Evolutionary conservation across 2,329 filamentous ascomycete species (phyloP).

Genomic region (Eutypella sp.): DNA sequence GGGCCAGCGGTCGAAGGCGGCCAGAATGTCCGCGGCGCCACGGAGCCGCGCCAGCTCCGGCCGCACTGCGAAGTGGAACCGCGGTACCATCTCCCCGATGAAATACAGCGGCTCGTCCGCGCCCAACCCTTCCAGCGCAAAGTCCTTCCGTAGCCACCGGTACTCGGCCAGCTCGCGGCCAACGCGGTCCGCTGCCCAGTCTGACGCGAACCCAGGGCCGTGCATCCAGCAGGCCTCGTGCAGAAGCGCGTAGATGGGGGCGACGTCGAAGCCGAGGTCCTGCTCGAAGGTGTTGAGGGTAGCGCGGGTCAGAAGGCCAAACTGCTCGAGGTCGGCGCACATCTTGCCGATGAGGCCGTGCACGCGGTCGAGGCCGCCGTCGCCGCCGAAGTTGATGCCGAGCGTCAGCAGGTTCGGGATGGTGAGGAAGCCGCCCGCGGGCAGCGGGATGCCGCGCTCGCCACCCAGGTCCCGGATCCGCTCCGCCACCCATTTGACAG

Average conservation of each 20-base stretch:
- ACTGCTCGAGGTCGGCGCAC: constrained; percentile 67
- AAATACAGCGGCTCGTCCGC: constrained; percentile 61
- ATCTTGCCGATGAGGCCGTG: constrained; percentile 69
- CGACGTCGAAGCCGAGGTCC: constrained; percentile 65
- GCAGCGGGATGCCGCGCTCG: constrained; percentile 50
- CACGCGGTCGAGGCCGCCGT: constrained; percentile 71
- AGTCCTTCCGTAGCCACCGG: constrained; percentile 43
- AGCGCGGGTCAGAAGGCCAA: constrained; percentile 69
- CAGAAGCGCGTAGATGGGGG: constrained; percentile 77
- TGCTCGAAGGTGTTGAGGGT: constrained; percentile 66
- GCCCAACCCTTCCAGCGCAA: constrained; percentile 32
- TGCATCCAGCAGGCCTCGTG: constrained; percentile 88
- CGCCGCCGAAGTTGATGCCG: constrained; percentile 72
- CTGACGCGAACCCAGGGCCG: constrained; percentile 54
- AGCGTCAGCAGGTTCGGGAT: constrained; percentile 70
- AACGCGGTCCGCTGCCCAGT: constrained; percentile 71
- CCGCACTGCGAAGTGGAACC: constrained; percentile 78
- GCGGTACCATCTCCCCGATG: constrained; percentile 89
- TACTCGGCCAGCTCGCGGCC: constrained; percentile 44
- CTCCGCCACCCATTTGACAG: constrained; percentile 61
- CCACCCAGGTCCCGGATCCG: constrained; percentile 56
- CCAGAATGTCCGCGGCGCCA: constrained; percentile 66
- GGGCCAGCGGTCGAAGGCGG: constrained; percentile 65
- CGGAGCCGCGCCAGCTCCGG: constrained; percentile 67
- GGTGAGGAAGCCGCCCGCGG: constrained; percentile 69